phyloP scores from a whole-genome alignment of 768 basidiomycete species.

The Candolleomyces aberdarensis region DNA sequence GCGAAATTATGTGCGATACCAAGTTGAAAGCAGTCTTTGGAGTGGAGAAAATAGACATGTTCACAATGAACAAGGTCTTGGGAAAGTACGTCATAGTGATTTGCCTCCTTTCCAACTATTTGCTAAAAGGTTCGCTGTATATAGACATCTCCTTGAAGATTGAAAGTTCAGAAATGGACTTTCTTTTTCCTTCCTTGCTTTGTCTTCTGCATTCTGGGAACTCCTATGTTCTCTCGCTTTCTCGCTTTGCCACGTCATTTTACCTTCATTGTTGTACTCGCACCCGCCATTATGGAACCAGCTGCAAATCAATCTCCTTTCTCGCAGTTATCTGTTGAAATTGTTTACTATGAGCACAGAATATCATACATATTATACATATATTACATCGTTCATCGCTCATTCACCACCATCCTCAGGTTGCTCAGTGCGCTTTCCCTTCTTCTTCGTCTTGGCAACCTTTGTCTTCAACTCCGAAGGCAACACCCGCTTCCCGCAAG shows the following conservation, averaged over 20 bases:
- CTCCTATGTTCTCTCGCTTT: background rate
- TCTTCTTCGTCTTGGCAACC: background rate
- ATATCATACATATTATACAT: no score
- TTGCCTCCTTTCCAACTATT: background rate
- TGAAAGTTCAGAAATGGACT: slow-evolving; percentile 7
- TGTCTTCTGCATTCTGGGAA: background rate
- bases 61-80: slow-evolving; percentile 90
- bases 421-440: no score
- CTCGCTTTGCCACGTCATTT: background rate
- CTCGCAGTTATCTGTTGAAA: no score
- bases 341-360: no score
- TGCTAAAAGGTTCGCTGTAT: background rate
- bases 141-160: slow-evolving; percentile 36
- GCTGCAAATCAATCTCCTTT: no score
- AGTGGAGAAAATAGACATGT: slow-evolving; percentile 86
- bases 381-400: no score
- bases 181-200: background rate
- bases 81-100: slow-evolving; percentile 52
- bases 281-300: no score
- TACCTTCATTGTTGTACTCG: background rate
- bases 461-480: slow-evolving; percentile 3
- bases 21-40: slow-evolving; percentile 72
- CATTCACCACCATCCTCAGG: background rate
- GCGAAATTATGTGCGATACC: slow-evolving; percentile 83
- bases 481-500: slow-evolving; percentile 23